Conservation (phyloP, 495 filamentous ascomycete genomes). For the Neurospora pannonica region DNA sequence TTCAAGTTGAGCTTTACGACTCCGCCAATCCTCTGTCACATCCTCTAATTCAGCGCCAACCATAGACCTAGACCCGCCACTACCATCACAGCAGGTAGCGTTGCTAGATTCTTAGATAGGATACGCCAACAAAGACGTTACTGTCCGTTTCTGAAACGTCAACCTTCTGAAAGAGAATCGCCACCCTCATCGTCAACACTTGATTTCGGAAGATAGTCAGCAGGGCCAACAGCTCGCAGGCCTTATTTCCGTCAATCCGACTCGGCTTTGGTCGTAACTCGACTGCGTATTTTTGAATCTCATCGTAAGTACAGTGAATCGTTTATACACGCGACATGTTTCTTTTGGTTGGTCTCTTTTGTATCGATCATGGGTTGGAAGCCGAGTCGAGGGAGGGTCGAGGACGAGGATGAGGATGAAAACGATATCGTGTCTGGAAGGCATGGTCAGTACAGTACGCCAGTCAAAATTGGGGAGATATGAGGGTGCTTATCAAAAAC, state of each 20-base stretch:
- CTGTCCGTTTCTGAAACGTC: neutral
- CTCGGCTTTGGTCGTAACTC: neutral
- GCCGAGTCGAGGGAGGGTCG: neutral
- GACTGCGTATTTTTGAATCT: neutral
- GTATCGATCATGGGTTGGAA: neutral
- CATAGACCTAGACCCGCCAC: neutral
- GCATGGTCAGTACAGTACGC: neutral
- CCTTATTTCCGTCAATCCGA: neutral
- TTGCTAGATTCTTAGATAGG: neutral
- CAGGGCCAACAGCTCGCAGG: neutral
- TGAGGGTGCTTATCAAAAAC: neutral
- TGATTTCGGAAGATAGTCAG: neutral
- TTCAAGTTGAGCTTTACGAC: neutral
- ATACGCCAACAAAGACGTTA: neutral
- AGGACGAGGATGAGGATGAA: neutral
- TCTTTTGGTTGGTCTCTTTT: neutral
- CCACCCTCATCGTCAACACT: neutral
- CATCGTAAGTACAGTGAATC: neutral
- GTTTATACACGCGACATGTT: neutral
- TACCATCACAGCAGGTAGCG: neutral
- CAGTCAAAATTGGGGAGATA: neutral
- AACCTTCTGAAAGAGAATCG: neutral
- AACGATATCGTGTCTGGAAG: neutral
- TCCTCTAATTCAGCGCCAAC: neutral
- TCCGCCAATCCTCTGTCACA: neutral